These are phyloP conservation scores for Ophiostoma ips DNA, from an alignment of 2,329 filamentous ascomycete species.

Conservation along the genomic window DNA sequence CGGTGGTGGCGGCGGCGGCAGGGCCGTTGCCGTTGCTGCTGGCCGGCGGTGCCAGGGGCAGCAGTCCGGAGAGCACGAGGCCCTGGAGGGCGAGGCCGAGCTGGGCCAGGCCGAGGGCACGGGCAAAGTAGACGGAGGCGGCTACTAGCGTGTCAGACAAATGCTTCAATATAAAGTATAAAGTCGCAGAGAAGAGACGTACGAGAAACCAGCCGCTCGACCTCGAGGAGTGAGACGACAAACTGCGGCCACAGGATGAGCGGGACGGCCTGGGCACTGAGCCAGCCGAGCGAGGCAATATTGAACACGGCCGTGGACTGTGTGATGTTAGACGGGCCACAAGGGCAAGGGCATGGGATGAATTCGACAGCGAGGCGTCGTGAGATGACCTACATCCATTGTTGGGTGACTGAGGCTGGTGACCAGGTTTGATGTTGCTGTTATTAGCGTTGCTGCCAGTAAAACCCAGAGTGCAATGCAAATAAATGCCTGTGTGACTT, in stretches of 20 bases:
- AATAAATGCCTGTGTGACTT: too few relatives aligned
- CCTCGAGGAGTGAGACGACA: slow-evolving; percentile 29
- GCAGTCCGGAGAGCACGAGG: slow-evolving; percentile 55
- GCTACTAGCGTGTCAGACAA: too few relatives aligned
- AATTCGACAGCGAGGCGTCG: not conserved
- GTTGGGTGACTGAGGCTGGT: not conserved
- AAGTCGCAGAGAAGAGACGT: not conserved
- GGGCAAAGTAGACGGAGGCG: slow-evolving; percentile 59
- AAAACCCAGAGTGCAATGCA: too few relatives aligned
- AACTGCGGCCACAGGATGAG: slow-evolving; percentile 35
- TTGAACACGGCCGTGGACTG: slow-evolving; percentile 37
- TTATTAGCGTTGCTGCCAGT: too few relatives aligned
- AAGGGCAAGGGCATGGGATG: not conserved
- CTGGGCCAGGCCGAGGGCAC: slow-evolving; percentile 53
- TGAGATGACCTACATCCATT: slow-evolving; percentile 6
- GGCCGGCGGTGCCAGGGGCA: slow-evolving; percentile 44
- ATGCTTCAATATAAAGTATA: too few relatives aligned
- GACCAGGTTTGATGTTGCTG: too few relatives aligned
- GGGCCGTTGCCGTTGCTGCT: too few relatives aligned
- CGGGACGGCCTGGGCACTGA: slow-evolving; percentile 32
- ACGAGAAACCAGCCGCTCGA: not conserved
- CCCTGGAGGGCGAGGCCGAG: slow-evolving; percentile 48
- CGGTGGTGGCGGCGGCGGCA: too few relatives aligned
- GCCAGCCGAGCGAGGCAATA: slow-evolving; percentile 38
- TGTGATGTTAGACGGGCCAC: not conserved